Conservation (phyloP, 352 stramenopile species). For the Phytophthora europaea region DNA sequence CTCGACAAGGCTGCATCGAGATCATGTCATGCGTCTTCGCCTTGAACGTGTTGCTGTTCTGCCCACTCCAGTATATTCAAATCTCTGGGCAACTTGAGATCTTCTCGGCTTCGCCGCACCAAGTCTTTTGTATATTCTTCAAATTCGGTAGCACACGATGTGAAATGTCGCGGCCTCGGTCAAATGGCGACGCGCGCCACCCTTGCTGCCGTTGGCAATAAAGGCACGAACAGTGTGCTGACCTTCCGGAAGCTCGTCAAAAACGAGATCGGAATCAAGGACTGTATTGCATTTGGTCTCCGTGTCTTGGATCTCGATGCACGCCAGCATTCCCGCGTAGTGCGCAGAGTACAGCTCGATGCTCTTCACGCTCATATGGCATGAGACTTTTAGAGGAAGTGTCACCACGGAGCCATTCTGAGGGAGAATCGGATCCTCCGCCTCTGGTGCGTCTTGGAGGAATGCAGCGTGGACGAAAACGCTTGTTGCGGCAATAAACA, state of each 20-base stretch:
- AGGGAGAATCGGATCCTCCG: constrained; percentile 4
- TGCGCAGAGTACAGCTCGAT: neutral
- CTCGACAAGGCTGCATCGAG: constrained; percentile 2
- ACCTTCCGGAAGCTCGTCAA: constrained; percentile 2
- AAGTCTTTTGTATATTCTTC: neutral
- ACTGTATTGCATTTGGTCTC: constrained; percentile 3
- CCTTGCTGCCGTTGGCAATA: neutral
- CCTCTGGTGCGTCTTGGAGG: neutral
- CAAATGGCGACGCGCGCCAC: neutral
- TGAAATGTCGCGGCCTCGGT: neutral
- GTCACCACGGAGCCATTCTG: constrained; percentile 1
- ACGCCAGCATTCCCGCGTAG: constrained; percentile 3
- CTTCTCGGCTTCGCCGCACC: neutral
- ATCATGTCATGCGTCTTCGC: neutral
- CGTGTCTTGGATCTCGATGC: constrained; percentile 3
- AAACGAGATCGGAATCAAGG: constrained; percentile 5
- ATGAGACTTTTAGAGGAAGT: constrained; percentile 5
- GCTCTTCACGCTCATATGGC: constrained; percentile 1
- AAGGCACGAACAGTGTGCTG: constrained; percentile 6
- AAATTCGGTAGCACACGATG: neutral
- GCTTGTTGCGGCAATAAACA: neutral
- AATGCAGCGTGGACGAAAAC: neutral
- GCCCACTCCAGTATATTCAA: constrained; percentile 9
- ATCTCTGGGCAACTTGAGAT: constrained; percentile 5
- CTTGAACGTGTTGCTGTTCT: neutral